These are phyloP conservation scores for Suillus spraguei DNA, from an alignment of 768 basidiomycete species.

Conservation along the genomic window DNA sequence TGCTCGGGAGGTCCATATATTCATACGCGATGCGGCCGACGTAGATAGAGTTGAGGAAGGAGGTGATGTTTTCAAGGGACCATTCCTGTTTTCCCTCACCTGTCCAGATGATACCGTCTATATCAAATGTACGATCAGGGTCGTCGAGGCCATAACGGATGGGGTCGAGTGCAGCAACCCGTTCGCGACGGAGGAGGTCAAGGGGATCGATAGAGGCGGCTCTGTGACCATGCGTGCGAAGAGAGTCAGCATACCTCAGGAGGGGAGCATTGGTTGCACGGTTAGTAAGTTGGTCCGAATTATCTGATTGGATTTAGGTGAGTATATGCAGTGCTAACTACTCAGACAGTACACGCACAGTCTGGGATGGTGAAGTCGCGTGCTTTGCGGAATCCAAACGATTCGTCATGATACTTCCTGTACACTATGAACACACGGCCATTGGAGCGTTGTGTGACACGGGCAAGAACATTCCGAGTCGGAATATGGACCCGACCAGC, in stretches of 20 bases:
- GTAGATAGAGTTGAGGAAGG: slow-evolving; percentile 73
- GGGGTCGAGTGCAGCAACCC: slow-evolving; percentile 75
- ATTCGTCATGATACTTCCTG: slow-evolving; percentile 71
- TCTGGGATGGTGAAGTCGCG: slow-evolving; percentile 68
- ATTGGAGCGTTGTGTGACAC: not conserved
- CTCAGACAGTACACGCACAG: slow-evolving; percentile 47
- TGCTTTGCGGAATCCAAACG: slow-evolving; percentile 74
- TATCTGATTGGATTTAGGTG: slow-evolving; percentile 45
- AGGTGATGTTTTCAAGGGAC: slow-evolving; percentile 70
- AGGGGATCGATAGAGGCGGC: slow-evolving; percentile 88
- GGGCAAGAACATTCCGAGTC: not conserved
- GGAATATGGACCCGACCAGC: not conserved
- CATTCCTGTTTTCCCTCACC: slow-evolving; percentile 47
- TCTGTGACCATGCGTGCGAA: slow-evolving; percentile 84
- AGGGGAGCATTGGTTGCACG: slow-evolving; percentile 74
- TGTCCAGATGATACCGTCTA: slow-evolving; percentile 85
- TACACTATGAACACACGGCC: slow-evolving; percentile 26
- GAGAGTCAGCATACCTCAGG: slow-evolving; percentile 85
- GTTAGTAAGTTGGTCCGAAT: slow-evolving; percentile 63
- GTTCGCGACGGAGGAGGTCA: slow-evolving; percentile 84
- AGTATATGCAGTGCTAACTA: not conserved
- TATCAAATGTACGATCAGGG: slow-evolving; percentile 55
- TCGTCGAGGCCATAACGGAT: slow-evolving; percentile 73
- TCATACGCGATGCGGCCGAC: slow-evolving; percentile 89
- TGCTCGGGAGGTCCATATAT: slow-evolving; percentile 87